phyloP scores from a whole-genome alignment of 1,284 basidiomycete genomes.

The Ustilago loliicola region DNA sequence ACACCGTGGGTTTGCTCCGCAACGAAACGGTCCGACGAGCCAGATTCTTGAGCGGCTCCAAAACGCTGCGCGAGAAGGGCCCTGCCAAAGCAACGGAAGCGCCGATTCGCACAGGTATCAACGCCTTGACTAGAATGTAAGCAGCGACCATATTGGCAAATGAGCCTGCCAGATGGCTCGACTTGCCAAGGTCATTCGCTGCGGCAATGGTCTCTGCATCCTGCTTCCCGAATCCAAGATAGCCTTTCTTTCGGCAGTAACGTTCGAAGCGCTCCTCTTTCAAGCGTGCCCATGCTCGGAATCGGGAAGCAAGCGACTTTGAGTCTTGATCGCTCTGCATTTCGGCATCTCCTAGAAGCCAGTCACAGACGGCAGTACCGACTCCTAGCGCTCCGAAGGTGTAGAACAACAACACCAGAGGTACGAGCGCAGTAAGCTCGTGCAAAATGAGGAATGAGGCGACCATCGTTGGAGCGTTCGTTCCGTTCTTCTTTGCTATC shows the following conservation, averaged over 20 bases:
- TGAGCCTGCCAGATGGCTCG: slow-evolving; percentile 74
- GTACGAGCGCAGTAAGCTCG: slow-evolving; percentile 85
- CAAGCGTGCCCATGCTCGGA: slow-evolving; percentile 29
- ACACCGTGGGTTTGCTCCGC: neutral
- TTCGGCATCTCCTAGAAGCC: slow-evolving; percentile 39
- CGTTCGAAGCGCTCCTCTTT: slow-evolving; percentile 75
- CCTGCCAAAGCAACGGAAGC: slow-evolving; percentile 82
- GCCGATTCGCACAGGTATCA: slow-evolving; percentile 82
- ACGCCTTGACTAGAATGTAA: slow-evolving; percentile 86
- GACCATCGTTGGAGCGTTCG: slow-evolving; percentile 81
- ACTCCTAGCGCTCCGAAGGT: slow-evolving; percentile 78
- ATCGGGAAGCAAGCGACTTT: slow-evolving; percentile 15
- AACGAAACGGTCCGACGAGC: slow-evolving; percentile 7
- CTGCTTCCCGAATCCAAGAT: slow-evolving; percentile 82
- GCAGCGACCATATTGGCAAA: slow-evolving; percentile 76
- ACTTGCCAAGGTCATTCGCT: slow-evolving; percentile 52
- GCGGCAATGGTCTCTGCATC: slow-evolving; percentile 33
- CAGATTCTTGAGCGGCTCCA: slow-evolving; percentile 75
- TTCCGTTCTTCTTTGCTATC: slow-evolving; percentile 70
- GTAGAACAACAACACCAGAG: slow-evolving; percentile 82
- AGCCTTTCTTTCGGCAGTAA: slow-evolving; percentile 82
- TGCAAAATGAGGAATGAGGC: slow-evolving; percentile 87
- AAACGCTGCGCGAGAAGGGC: slow-evolving; percentile 77
- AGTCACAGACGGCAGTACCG: slow-evolving; percentile 78
- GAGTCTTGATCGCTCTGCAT: slow-evolving; percentile 10